phyloP scores from a whole-genome alignment of 2,329 filamentous ascomycete species.

The Verticillium dahliae region DNA sequence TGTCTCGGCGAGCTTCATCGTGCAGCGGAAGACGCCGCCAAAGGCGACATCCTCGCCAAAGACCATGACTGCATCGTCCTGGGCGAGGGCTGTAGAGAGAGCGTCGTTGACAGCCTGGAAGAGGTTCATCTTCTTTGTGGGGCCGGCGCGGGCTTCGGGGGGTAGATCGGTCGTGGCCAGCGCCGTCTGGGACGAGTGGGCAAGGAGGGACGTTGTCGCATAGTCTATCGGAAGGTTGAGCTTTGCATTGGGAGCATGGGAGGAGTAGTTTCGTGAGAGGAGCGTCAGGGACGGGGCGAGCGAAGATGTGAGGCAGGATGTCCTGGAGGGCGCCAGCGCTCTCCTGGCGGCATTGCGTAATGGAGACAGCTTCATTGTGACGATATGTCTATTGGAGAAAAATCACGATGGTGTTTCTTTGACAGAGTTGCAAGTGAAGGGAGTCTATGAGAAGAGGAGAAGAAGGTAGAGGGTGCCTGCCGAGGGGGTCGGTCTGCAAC shows the following conservation, averaged over 20 bases:
- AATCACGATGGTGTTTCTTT: not conserved
- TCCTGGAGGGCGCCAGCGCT: slow-evolving; percentile 6
- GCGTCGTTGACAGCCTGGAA: slow-evolving; percentile 93
- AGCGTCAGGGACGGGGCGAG: slow-evolving; percentile 9
- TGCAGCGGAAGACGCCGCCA: slow-evolving; percentile 91
- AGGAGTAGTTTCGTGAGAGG: slow-evolving; percentile 37
- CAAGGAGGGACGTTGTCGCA: slow-evolving; percentile 69
- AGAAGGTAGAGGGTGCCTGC: not conserved
- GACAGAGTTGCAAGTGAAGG: not conserved
- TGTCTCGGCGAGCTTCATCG: slow-evolving; percentile 81
- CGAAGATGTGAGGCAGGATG: not conserved
- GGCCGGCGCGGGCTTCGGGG: slow-evolving; percentile 54
- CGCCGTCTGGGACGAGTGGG: slow-evolving; percentile 69
- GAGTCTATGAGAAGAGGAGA: not conserved
- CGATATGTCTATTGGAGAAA: not conserved
- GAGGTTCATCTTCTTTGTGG: slow-evolving; percentile 83
- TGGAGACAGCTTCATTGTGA: slow-evolving; percentile 8
- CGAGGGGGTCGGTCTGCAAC: slow-evolving; percentile 7
- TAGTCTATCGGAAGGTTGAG: slow-evolving; percentile 89
- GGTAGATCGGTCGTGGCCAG: slow-evolving; percentile 68
- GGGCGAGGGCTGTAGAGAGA: slow-evolving; percentile 71
- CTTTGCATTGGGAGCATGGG: slow-evolving; percentile 51
- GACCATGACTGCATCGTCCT: slow-evolving; percentile 79
- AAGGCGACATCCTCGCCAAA: slow-evolving; percentile 98
- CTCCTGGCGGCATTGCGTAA: slow-evolving; percentile 6